Conservation (phyloP, 164 flowering plant species). For the Vitis rotundifolia region DNA sequence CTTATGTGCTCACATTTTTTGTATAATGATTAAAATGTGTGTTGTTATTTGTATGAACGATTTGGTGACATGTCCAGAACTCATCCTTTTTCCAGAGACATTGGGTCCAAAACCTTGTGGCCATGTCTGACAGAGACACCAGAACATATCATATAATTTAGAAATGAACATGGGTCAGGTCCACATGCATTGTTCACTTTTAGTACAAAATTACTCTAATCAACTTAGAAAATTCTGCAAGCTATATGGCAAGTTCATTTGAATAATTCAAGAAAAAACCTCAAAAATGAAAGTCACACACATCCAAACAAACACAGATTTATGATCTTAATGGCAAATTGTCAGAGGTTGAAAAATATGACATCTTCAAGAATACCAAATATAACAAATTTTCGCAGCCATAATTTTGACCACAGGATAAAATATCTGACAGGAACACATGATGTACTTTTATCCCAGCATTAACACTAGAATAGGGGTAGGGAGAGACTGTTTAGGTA, state of each 20-base stretch:
- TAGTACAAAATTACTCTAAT: neutral
- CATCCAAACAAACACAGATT: too few relatives aligned
- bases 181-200: conserved; percentile 14
- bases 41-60: neutral
- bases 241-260: neutral
- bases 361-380: neutral
- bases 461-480: too few relatives aligned
- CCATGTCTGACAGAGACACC: conserved; percentile 4
- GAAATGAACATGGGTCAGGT: conserved; percentile 2
- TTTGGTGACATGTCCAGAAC: neutral
- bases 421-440: neutral
- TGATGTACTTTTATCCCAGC: neutral
- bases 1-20: neutral
- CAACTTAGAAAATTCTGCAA: neutral
- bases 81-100: conserved; percentile 7
- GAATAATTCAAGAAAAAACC: neutral
- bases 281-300: too few relatives aligned
- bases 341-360: too few relatives aligned
- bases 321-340: too few relatives aligned
- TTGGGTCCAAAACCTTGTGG: conserved; percentile 5
- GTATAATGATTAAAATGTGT: neutral
- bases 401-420: neutral
- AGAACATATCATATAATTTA: conserved; percentile 1
- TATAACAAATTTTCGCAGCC: neutral
- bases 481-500: neutral